These are phyloP conservation scores for Alisma plantagoaquatica DNA, from an alignment of 106 monocot genomes.

Conservation along the genomic window DNA sequence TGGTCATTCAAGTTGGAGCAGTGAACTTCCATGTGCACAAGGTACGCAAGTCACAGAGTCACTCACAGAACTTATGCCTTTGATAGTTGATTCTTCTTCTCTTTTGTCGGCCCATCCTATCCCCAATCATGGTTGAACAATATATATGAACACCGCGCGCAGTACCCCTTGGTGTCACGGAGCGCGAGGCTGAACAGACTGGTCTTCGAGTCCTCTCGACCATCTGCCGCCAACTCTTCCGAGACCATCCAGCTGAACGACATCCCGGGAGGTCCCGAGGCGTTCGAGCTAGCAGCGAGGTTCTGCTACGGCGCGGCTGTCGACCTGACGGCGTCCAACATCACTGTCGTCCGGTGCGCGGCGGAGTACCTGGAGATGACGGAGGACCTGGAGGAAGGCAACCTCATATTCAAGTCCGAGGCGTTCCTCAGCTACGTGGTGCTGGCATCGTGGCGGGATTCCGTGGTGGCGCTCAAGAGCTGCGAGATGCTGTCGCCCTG, in stretches of 20 bases:
- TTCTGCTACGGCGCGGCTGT: slow-evolving; percentile 93
- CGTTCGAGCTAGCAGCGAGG: slow-evolving; percentile 89
- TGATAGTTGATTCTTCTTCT: no score
- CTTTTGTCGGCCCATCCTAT: no score
- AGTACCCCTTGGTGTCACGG: slow-evolving; percentile 81
- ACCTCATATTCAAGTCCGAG: slow-evolving; percentile 93
- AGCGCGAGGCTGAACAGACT: slow-evolving; percentile 71
- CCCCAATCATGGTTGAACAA: no score
- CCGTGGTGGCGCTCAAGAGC: slow-evolving; percentile 72
- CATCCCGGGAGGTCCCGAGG: slow-evolving; percentile 64
- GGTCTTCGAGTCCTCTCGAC: slow-evolving; percentile 51
- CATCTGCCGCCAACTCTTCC: no score
- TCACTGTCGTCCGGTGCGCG: slow-evolving; percentile 72
- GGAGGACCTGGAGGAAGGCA: slow-evolving; percentile 89
- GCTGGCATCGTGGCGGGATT: slow-evolving; percentile 79
- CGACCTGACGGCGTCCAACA: slow-evolving; percentile 74
- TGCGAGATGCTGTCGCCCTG: slow-evolving; percentile 85
- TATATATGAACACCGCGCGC: no score
- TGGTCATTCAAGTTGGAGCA: slow-evolving; percentile 59
- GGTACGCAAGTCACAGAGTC: no score
- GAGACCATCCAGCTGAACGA: slow-evolving; percentile 61
- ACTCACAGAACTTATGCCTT: no score
- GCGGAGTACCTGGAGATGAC: slow-evolving; percentile 98
- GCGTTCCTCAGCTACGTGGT: slow-evolving; percentile 95
- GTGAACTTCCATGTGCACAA: slow-evolving; percentile 73